A percentile compares a stretch with the other conserved stretches of the same genome.
phyloP scores from a whole-genome alignment of 345 rosid genomes.

The Salix udensis region DNA sequence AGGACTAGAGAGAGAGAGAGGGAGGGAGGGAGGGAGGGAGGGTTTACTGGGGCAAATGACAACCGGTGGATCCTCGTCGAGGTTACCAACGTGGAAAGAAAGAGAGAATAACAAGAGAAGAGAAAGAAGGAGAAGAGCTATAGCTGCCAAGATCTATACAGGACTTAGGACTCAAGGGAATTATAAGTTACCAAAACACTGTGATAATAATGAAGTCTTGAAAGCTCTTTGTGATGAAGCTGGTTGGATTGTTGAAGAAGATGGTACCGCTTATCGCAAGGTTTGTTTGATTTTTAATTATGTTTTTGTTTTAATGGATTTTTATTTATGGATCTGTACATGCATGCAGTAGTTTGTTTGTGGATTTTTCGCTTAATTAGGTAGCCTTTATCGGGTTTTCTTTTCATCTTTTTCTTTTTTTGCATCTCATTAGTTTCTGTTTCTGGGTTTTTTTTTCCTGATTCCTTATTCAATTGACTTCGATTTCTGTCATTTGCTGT shows the following conservation, averaged over 20 bases:
- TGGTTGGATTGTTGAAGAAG: conserved; percentile 36
- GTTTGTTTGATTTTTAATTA: background rate
- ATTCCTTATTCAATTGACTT: background rate
- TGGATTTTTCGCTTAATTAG: background rate
- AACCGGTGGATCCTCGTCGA: conserved; percentile 28
- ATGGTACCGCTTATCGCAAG: conserved; percentile 37
- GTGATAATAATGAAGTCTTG: conserved; percentile 34
- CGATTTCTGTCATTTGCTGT: background rate
- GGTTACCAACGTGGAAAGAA: conserved; percentile 32
- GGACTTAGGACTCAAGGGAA: conserved; percentile 34
- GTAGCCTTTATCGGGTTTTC: background rate
- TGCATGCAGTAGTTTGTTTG: background rate
- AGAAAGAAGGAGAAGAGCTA: conserved; percentile 35
- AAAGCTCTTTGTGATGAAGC: conserved; percentile 37
- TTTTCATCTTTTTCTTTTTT: background rate
- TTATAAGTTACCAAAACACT: conserved; percentile 31
- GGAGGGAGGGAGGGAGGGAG: background rate
- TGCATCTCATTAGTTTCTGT: background rate
- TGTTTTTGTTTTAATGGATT: background rate
- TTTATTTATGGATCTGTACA: conserved; percentile 12
- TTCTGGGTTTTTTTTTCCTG: background rate
- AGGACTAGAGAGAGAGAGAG: background rate
- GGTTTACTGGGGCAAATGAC: conserved; percentile 25
- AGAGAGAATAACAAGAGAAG: conserved; percentile 34
- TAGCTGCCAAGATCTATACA: conserved; percentile 31